Evolutionary conservation across 495 filamentous ascomycete species (phyloP).

Genomic region (Podospora didyma): DNA sequence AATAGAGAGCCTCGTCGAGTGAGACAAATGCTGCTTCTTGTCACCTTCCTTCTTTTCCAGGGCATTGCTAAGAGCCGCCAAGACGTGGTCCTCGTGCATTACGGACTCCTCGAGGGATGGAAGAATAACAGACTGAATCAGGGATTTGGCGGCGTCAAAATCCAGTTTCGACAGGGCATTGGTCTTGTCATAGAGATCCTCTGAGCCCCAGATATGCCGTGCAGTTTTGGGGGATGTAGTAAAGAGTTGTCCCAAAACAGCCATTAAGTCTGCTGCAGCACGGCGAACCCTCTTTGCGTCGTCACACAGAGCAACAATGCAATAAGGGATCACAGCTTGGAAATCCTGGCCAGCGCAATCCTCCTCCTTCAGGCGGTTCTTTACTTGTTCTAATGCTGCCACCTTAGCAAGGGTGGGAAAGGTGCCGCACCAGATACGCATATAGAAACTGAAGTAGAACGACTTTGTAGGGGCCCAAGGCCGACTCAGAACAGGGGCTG

Average conservation of each 20-base stretch:
- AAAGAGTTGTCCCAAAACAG: conserved; percentile 36
- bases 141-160: conserved; percentile 47
- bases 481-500: conserved; percentile 54
- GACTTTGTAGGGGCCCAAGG: conserved; percentile 52
- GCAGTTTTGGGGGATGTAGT: conserved; percentile 12
- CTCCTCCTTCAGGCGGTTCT: conserved; percentile 46
- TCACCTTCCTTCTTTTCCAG: conserved; percentile 48
- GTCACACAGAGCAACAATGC: conserved; percentile 69
- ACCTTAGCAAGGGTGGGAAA: conserved; percentile 63
- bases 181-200: conserved; percentile 46
- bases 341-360: conserved; percentile 55
- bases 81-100: conserved; percentile 64
- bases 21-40: conserved; percentile 53
- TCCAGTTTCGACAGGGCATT: conserved; percentile 57
- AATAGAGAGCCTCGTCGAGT: conserved; percentile 58
- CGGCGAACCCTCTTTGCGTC: conserved; percentile 66
- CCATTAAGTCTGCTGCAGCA: conserved; percentile 63
- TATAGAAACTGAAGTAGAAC: conserved; percentile 72
- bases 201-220: conserved; percentile 29
- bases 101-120: conserved; percentile 78
- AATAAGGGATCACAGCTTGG: conserved; percentile 75
- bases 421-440: conserved; percentile 66
- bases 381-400: conserved; percentile 61
- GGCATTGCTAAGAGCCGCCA: conserved; percentile 52
- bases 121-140: conserved; percentile 61